These are phyloP conservation scores for Calonectria hawksworthii DNA, from an alignment of 2,329 filamentous ascomycete species.

Conservation along the genomic window DNA sequence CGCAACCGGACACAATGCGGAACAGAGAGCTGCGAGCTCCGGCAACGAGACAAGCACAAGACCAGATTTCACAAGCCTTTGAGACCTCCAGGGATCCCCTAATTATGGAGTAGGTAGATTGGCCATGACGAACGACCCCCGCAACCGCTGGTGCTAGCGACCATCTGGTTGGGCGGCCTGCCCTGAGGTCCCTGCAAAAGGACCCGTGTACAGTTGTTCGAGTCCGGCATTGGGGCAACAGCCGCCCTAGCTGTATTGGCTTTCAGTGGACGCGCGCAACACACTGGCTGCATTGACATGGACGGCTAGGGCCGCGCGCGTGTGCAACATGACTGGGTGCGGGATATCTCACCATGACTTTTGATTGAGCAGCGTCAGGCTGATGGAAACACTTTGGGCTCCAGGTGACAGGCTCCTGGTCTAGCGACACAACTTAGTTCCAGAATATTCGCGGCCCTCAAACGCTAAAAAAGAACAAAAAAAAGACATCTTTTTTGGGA, in stretches of 20 bases:
- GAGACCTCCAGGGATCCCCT: slow-evolving; percentile 2
- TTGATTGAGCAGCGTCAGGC: slow-evolving; percentile 5
- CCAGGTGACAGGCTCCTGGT: background rate
- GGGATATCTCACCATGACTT: background rate
- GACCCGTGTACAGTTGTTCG: slow-evolving; percentile 4
- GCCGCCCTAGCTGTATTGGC: background rate
- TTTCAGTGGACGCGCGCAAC: background rate
- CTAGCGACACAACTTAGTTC: background rate
- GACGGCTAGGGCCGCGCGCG: background rate
- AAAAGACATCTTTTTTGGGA: background rate
- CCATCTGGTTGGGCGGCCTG: background rate
- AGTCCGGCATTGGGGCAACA: background rate
- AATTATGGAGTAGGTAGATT: slow-evolving; percentile 13
- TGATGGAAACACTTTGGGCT: background rate
- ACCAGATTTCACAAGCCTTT: slow-evolving; percentile 29
- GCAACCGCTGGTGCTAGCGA: background rate
- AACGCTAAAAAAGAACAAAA: background rate
- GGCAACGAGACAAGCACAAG: slow-evolving; percentile 20
- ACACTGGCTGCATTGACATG: background rate
- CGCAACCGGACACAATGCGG: slow-evolving; percentile 1
- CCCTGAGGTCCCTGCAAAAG: slow-evolving; percentile 15
- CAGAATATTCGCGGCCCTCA: background rate
- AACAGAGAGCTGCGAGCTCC: slow-evolving; percentile 11
- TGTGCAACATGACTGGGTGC: background rate
- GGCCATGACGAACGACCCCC: slow-evolving; percentile 22